These are phyloP conservation scores for Parsonsia alboflavescens DNA, from an alignment of 257 asterid species.

Conservation along the genomic window DNA sequence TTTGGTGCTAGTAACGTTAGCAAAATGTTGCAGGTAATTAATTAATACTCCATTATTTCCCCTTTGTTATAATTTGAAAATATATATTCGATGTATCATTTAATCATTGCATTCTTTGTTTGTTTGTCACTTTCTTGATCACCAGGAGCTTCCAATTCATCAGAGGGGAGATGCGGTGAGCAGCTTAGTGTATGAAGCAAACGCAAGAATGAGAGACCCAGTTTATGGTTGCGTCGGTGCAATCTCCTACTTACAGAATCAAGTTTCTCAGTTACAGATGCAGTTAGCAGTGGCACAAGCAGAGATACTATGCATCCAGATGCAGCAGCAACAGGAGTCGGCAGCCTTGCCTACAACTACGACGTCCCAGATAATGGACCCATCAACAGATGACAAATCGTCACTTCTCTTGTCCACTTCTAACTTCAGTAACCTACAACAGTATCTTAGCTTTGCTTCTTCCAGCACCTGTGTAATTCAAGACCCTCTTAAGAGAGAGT, in stretches of 20 bases:
- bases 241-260: conserved; percentile 70
- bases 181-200: conserved; percentile 85
- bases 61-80: too few relatives aligned
- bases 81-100: too few relatives aligned
- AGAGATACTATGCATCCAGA: conserved; percentile 79
- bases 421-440: conserved; percentile 55
- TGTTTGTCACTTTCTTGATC: neutral
- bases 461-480: conserved; percentile 48
- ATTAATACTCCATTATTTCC: neutral
- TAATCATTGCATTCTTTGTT: neutral
- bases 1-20: conserved; percentile 92
- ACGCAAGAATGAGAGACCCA: conserved; percentile 81
- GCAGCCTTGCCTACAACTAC: conserved; percentile 13
- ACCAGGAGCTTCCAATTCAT: conserved; percentile 72
- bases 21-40: conserved; percentile 90
- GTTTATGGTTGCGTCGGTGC: conserved; percentile 93
- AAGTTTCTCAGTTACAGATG: conserved; percentile 80
- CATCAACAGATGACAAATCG: conserved; percentile 30
- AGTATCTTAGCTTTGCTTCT: conserved; percentile 58
- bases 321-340: conserved; percentile 58
- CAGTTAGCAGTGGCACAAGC: conserved; percentile 81
- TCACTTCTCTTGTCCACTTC: conserved; percentile 32
- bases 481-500: conserved; percentile 88
- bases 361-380: conserved; percentile 8
- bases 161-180: conserved; percentile 79